Base-by-base conservation (phyloP, 306 rosid species). In the Vigna nakashimae region DNA sequence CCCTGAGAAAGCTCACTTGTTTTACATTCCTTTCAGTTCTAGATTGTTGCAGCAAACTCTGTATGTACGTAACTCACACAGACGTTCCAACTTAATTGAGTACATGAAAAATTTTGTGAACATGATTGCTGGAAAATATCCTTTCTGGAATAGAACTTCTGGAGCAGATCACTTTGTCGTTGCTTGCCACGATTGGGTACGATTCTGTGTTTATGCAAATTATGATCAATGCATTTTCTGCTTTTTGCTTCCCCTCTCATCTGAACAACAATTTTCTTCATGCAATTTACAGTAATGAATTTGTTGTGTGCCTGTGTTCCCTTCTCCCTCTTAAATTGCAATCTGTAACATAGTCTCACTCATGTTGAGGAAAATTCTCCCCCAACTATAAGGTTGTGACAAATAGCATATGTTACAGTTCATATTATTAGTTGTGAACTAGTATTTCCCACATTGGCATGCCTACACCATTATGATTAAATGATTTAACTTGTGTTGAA, bases 141-240 rank as follows among this genome's bases (percentile, higher is more conserved):
- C 97, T 68, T 89, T 83, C 84, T 95, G 98, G 98, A 95, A 92
- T 55, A 88, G 97, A 87, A 91, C 96, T 22, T 83, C 84, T 42
- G 99, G 99, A 59, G 84, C 98, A 42, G 98, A 95, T 80, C 99
- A 95, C 83, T 95, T 95, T 52, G 92, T 92, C 16, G 99, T 86
- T 82, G 99, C 99, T 69, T 92, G 99, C 89, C 99, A 95, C 69
- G 99, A 95, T 76, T 95, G 99, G 99, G 99, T 95, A 90, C 30
- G 86, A 67, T 83, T 77, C 72, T 76, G 48, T 77, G 57, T 82
- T 78, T 20, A 51, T 26, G 55, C 49, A 26, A 55, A 60, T 73
- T 62, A 71, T 30, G 12, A 60, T 71, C 16, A 65, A 32, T 59
- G 67, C 45, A 38, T 48, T 68, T 38, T 51, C 46, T 52, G 9